A percentile compares a stretch with the other conserved stretches of the same genome.
phyloP scores from a whole-genome alignment of 202 grass and related monocot genomes.

The Hordeum pubiflorum region DNA sequence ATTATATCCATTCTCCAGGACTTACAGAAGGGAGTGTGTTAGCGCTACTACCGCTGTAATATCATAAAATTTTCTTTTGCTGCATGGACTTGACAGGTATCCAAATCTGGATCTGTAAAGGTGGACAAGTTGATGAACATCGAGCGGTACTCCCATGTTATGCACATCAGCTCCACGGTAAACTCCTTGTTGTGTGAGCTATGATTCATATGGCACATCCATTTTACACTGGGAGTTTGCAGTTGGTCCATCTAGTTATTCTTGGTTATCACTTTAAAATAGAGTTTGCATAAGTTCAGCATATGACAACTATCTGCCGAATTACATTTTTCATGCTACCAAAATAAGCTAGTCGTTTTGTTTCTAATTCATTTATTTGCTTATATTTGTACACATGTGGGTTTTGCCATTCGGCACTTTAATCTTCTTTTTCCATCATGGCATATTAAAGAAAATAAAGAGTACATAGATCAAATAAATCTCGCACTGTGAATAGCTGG shows the following conservation, averaged over 20 bases:
- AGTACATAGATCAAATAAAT: not conserved
- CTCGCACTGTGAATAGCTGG: not conserved
- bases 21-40: slow-evolving; percentile 12
- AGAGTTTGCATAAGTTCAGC: not conserved
- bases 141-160: slow-evolving; percentile 94
- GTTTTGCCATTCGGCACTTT: not conserved
- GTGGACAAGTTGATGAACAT: slow-evolving; percentile 98
- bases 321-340: not conserved
- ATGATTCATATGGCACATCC: slow-evolving; percentile 5
- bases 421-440: not conserved
- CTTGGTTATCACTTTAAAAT: slow-evolving; percentile 6
- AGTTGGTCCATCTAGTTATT: not conserved
- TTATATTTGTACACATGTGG: not conserved
- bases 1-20: not conserved
- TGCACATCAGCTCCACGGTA: slow-evolving; percentile 99
- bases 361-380: slow-evolving; percentile 14
- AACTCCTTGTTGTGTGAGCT: slow-evolving; percentile 18
- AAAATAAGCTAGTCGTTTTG: not conserved
- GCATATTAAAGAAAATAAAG: not conserved
- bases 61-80: slow-evolving; percentile 6
- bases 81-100: slow-evolving; percentile 55
- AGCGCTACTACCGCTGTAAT: not conserved
- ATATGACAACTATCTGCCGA: not conserved
- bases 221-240: not conserved
- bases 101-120: slow-evolving; percentile 82